These are phyloP conservation scores for Saccharomyces paradoxus DNA, from an alignment of 805 yeast genomes.

Conservation along the genomic window DNA sequence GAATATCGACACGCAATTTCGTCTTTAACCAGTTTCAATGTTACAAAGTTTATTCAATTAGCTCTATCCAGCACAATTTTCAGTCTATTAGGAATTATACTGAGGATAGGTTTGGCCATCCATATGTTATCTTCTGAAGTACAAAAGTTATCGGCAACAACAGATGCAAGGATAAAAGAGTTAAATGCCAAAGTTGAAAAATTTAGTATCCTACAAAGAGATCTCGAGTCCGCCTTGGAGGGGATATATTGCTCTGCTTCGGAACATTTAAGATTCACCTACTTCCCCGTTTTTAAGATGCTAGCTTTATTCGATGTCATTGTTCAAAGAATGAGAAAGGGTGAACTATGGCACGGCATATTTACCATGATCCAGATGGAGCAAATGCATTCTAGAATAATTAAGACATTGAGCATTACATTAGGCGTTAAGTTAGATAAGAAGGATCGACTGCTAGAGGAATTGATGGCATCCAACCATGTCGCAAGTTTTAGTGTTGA, in stretches of 20 bases:
- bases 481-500: conserved; percentile 7
- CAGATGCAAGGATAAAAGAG: neutral
- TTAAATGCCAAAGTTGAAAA: conserved; percentile 14
- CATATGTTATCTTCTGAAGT: conserved; percentile 12
- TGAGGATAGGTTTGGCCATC: conserved; percentile 21
- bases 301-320: conserved; percentile 26
- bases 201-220: conserved; percentile 17
- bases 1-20: conserved; percentile 12
- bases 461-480: conserved; percentile 15
- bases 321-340: conserved; percentile 23
- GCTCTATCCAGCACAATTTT: conserved; percentile 23
- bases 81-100: conserved; percentile 18
- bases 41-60: conserved; percentile 23
- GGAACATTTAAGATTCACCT: conserved; percentile 23
- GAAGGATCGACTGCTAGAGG: conserved; percentile 12
- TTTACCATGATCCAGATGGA: conserved; percentile 12
- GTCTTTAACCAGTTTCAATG: conserved; percentile 18
- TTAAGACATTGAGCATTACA: conserved; percentile 20
- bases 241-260: conserved; percentile 20
- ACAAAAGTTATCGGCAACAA: conserved; percentile 7
- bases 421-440: conserved; percentile 20
- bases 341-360: conserved; percentile 21
- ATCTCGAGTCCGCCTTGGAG: conserved; percentile 20
- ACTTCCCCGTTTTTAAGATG: conserved; percentile 28
- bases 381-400: conserved; percentile 16